These are phyloP conservation scores for Candida cerambycidarum DNA, from an alignment of 805 yeast species.

Conservation along the genomic window DNA sequence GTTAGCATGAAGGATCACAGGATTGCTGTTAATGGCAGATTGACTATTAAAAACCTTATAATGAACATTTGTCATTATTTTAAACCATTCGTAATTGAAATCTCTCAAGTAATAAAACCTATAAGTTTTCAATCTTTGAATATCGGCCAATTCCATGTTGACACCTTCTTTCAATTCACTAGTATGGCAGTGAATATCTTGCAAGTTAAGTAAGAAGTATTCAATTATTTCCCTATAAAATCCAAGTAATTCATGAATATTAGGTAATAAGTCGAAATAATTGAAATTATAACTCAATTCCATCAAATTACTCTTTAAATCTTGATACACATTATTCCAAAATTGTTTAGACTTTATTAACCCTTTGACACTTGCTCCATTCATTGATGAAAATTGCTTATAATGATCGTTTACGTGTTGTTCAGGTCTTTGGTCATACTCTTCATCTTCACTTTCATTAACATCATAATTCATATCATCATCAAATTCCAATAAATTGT, in stretches of 20 bases:
- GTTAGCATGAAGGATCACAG: slow-evolving; percentile 7
- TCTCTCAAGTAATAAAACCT: slow-evolving; percentile 24
- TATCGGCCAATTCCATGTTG: slow-evolving; percentile 9
- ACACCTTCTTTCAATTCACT: neutral
- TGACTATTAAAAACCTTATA: slow-evolving; percentile 17
- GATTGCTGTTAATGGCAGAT: slow-evolving; percentile 9
- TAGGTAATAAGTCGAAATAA: slow-evolving; percentile 21
- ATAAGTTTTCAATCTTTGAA: slow-evolving; percentile 9
- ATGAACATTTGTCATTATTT: slow-evolving; percentile 19
- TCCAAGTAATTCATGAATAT: slow-evolving; percentile 16
- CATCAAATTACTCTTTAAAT: slow-evolving; percentile 22
- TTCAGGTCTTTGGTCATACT: neutral
- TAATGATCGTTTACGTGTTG: slow-evolving; percentile 5
- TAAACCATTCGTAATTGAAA: slow-evolving; percentile 21
- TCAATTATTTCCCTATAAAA: slow-evolving; percentile 25
- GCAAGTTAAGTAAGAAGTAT: slow-evolving; percentile 21
- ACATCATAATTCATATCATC: slow-evolving; percentile 1
- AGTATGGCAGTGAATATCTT: slow-evolving; percentile 4
- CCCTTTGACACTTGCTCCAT: slow-evolving; percentile 11
- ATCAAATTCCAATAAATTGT: slow-evolving; percentile 3
- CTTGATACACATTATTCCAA: slow-evolving; percentile 34
- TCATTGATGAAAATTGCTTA: slow-evolving; percentile 8
- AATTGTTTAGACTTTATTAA: slow-evolving; percentile 20
- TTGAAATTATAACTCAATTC: slow-evolving; percentile 13
- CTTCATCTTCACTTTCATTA: slow-evolving; percentile 6